Evolutionary conservation across 441 rosid species (phyloP), one percentile per base, ranked within the genome.

Genomic region (Dalechampia spathulata): DNA sequence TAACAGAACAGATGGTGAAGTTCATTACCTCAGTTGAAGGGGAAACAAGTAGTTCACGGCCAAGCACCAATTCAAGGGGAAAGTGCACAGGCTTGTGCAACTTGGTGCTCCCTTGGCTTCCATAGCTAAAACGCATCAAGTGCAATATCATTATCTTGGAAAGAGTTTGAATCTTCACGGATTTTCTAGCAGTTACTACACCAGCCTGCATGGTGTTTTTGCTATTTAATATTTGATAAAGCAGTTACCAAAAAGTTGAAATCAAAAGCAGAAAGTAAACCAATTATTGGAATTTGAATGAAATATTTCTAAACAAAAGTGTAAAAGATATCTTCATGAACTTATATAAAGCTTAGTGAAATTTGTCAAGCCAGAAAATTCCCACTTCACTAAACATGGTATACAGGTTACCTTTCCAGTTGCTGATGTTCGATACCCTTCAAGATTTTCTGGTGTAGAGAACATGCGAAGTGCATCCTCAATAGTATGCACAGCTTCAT

Each of bases 81-180:
- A 93, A 93, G 61, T 39, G 81, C 65, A 93, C 88, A n/a, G 85
- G 82, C 70, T 93, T 93, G 63, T 75, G 88, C 74, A 89, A 52
- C 75, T 93, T 93, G 27, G 97, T 74, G 71, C 97, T 89, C 63
- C 99, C 97, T 68, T 80, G 88, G 70, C 75, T 85, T 72, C 93
- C 99, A 54, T 89, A 93, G 63, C 86, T 73, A 75, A 93, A 93
- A n/a, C 99, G 96, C 92, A 74, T 89, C 27, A 93, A 72, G 66
- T 93, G 99, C 76, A 93, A 71, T 64, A 93, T 87, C 95, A 93
- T 76, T 68, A 93, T 74, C 81, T 83, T 87, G 12, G 99, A 80
- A 56, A 87, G 94, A 7, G 73, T 79, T 69, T 83, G 84, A 67
- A 93, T 89, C 78, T 85, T 71, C 55, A 87, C 74, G 11, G 81